Conservation (phyloP, 2,329 filamentous ascomycete species). For the Metarhizium album region DNA sequence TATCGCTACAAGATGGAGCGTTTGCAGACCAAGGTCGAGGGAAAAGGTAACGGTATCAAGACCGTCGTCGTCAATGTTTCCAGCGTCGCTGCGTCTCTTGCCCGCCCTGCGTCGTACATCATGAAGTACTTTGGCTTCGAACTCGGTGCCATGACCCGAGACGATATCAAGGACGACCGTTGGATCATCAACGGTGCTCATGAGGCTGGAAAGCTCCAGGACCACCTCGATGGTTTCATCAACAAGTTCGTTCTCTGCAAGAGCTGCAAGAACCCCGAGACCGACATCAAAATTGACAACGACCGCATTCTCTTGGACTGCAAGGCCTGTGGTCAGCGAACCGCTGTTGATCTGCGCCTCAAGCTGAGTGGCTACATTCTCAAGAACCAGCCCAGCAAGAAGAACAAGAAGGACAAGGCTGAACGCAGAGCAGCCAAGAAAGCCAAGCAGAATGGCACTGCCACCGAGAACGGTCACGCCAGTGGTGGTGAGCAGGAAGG, state of each 20-base stretch:
- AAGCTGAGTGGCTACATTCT: constrained; percentile 97
- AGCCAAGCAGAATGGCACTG: constrained; percentile 66
- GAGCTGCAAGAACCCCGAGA: constrained; percentile 99
- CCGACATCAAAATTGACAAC: constrained; percentile 90
- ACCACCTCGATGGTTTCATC: constrained; percentile 97
- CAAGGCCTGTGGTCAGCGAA: constrained; percentile 94
- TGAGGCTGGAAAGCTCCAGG: constrained; percentile 89
- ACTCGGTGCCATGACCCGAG: constrained; percentile 96
- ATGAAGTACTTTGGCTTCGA: constrained; percentile 99
- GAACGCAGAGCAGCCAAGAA: constrained; percentile 83
- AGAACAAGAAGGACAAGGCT: constrained; percentile 96
- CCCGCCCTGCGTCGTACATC: constrained; percentile 84
- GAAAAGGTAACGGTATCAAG: constrained; percentile 99
- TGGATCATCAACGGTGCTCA: constrained; percentile 99
- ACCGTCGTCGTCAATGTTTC: constrained; percentile 92
- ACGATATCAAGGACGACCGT: constrained; percentile 91
- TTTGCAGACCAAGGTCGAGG: constrained; percentile 97
- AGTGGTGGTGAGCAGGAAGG: constrained; percentile 48
- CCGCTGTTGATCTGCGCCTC: constrained; percentile 81
- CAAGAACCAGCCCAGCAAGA: constrained; percentile 75
- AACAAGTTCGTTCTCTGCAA: constrained; percentile 98
- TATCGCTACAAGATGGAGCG: constrained; percentile 99
- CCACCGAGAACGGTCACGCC: constrained; percentile 44
- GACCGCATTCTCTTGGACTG: constrained; percentile 87
- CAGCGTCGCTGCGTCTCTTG: constrained; percentile 85